Base-by-base conservation (phyloP, 2,329 filamentous ascomycete genomes). In the Paracorniculantispora psalliotae region DNA sequence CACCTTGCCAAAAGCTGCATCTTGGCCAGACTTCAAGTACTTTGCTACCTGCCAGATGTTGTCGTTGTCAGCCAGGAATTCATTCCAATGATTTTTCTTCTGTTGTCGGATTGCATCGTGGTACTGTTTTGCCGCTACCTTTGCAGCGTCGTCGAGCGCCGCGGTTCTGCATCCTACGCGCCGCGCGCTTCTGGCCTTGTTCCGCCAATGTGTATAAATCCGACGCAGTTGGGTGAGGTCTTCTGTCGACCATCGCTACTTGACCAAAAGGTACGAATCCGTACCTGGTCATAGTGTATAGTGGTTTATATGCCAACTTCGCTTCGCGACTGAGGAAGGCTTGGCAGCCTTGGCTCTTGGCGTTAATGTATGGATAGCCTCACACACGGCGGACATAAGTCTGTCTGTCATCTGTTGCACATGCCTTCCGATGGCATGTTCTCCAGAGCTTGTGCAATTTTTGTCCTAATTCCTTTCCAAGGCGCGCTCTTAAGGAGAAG, bases 21-120 rank as follows among this genome's bases (percentile, higher is more conserved):
- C 61, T 47, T 63, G 59, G 37, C 63, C 60, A 2, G 62, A 61
- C 41, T 65, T 60, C 17, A 71, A 59, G 47, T 71, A 69, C 52
- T 65, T 68, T 4, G 67, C 66, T 21, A 66, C 67, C 53, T 69
- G 61, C 67, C 63, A 71, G 51, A 69, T 68, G 37, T 70, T 69
- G 23, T 62, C 59, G 44, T 66, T 61, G 52, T 69, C 65, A 0
- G 59, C 66, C 13, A 70, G 63, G 39, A 69, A 69, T 35, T 66
- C 65, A 8, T 69, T 50, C 65, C 63, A 69, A 47, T 69, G 64
- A 4, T 1, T 9, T 17, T 25, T 28, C 39, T 67, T 67, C 60
- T 66, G 57, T 25, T 64, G 35, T 21, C 62, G 59, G 17, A 67
- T 67, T 7, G 60, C 57, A 39, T 47, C 57, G 44, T 69, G 63